These are phyloP conservation scores for Komagataea norvegica DNA, from an alignment of 1,139 yeast genomes.

Conservation along the genomic window DNA sequence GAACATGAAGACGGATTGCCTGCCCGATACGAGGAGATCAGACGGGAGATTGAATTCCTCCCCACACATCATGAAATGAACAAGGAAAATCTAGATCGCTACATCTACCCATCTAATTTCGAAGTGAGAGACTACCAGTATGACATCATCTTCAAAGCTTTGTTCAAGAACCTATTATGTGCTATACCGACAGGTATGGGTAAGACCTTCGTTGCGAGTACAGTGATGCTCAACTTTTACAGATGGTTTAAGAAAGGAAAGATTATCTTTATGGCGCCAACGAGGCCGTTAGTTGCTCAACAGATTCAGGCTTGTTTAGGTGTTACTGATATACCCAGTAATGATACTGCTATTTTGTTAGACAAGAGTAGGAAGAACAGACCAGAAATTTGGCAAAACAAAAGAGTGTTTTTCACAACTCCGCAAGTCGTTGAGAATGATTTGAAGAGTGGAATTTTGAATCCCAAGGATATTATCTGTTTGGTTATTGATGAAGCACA, in stretches of 20 bases:
- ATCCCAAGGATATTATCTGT: slow-evolving; percentile 71
- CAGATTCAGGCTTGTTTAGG: slow-evolving; percentile 92
- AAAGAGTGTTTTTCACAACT: slow-evolving; percentile 85
- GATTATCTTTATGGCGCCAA: slow-evolving; percentile 93
- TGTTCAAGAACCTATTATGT: slow-evolving; percentile 71
- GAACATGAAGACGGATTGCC: slow-evolving; percentile 24
- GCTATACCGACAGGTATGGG: slow-evolving; percentile 98
- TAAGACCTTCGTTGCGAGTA: slow-evolving; percentile 91
- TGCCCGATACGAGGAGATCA: slow-evolving; percentile 32
- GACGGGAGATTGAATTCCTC: slow-evolving; percentile 29
- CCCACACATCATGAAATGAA: slow-evolving; percentile 51
- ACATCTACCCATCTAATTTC: slow-evolving; percentile 80
- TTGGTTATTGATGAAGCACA: slow-evolving; percentile 95
- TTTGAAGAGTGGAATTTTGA: slow-evolving; percentile 62
- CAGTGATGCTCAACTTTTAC: slow-evolving; percentile 85
- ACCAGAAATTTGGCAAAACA: slow-evolving; percentile 66
- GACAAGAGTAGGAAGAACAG: slow-evolving; percentile 67
- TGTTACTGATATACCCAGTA: slow-evolving; percentile 75
- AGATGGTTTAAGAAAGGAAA: slow-evolving; percentile 78
- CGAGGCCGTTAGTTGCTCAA: slow-evolving; percentile 95
- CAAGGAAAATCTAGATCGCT: slow-evolving; percentile 39
- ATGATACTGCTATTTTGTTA: slow-evolving; percentile 73
- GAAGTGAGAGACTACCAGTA: slow-evolving; percentile 85
- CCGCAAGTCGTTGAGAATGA: slow-evolving; percentile 97
- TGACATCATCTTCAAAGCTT: slow-evolving; percentile 67